Evolutionary conservation across 2,329 filamentous ascomycete genomes (phyloP), one percentile per base, ranked within the genome.

Genomic region (Stylonectria norvegica): DNA sequence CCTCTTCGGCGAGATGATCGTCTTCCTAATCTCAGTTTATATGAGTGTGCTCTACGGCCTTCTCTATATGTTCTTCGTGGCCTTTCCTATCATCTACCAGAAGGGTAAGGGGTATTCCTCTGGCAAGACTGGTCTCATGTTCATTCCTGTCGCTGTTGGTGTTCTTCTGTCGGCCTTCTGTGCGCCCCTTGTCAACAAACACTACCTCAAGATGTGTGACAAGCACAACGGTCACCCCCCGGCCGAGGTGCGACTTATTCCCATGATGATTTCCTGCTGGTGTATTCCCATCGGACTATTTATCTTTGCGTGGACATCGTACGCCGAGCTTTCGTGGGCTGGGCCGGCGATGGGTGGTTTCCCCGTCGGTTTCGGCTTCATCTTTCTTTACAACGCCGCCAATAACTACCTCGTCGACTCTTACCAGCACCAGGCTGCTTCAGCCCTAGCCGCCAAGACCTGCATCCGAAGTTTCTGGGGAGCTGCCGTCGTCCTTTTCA

Each of bases 381-480:
- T 89, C 63, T 89, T 89, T 70, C 70, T 90, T 17, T 90, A 89
- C 71, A 89, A 89, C 68, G 75, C 83, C 8, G 81, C 82, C 54
- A 86, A 86, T 64, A 86, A 86, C 68, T 86, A 86, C 66, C 75
- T 86, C 19, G 76, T 79, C 59, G 76, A 79, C 61, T 74, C 73
- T 12, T 79, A 79, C 66, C 75, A 78, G 63, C 73, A 78, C 65
- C 86, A 90, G 64, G 88, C 88, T 1, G 87, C 88, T 1, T 89
- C 84, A 0, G 86, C 86, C 0, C 75, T 91, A 3, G 87, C 87
- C 0, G 86, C 86, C 27, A 91, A 91, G 72, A 91, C 86, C 0
- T 90, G 81, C 58, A 71, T 91, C 43, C 78, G 86, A 17, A 85
- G 79, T 12, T 85, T 90, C 66, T 93, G 86, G 85, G 88, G 87